Evolutionary conservation across 2,329 filamentous ascomycete genomes (phyloP), one percentile per base, ranked within the genome.

Genomic region (Botryotinia narcissicola): DNA sequence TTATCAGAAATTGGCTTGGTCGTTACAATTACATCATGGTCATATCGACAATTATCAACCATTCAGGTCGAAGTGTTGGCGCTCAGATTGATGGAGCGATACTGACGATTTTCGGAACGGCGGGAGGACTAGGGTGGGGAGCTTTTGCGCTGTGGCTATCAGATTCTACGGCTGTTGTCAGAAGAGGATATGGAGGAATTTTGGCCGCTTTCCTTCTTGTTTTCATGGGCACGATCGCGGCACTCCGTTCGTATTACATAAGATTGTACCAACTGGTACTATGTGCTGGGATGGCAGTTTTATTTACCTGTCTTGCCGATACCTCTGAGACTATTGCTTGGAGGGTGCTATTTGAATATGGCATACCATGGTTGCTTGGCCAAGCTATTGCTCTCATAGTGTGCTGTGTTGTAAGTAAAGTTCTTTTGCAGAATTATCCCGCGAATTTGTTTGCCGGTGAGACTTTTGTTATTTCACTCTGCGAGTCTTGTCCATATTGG

Each of bases 31-130:
- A 89, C 76, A 84, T 90, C 74, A 86, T 88, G 83, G 85, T 83
- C 6, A 79, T 90, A 66, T 89, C 88, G 3, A 82, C 86, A n/a
- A 84, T 89, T 32, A 77, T 90, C 62, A 90, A 89, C 73, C 88
- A 90, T 76, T 84, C 88, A 4, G 87, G 86, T 35, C 83, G 88
- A 54, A 85, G 86, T 1, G 77, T 89, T 70, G 88, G 88, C 9
- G 85, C 87, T 20, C 88, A 90, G 76, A 79, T 90, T 35, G 88
- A 90, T 77, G 88, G 88, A 2, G 80, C 85, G 6, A 72, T 88
- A 60, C 79, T 87, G 32, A 89, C 87, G 8, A 85, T 84, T n/a
- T 44, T 87, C 9, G 88, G 88, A 4, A 86, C 86, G 1, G 85
- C 85, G 8, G 82, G 84, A 44, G 88, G 88, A 1, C 79, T 90